Evolutionary conservation across 106 monocot genomes (phyloP), one percentile per base, ranked within the genome.

Genomic region (Phalaenopsis aphrodite): DNA sequence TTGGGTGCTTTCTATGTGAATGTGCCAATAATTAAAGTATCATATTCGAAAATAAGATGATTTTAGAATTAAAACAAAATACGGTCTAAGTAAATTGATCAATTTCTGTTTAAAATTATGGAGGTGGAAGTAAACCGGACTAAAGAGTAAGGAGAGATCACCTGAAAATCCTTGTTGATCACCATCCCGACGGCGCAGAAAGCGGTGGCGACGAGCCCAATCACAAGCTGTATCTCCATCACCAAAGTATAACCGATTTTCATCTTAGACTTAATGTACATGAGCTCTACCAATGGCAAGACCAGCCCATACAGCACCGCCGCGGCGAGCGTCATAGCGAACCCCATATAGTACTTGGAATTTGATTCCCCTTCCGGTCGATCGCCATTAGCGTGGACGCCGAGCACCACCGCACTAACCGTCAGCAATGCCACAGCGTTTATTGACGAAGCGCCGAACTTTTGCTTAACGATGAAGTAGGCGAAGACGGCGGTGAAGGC

Each of bases 161-260:
- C 85, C 75, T 85, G 85, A 75, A 85, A 85, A 15, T 85, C 82
- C 1, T 78, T 61, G 82, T 79, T 85, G 45, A 79, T 67, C 1
- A 69, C 0, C 86, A 86, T 86, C 42, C 82, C 86, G 1, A 86
- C 67, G 16, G 69, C 46, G 73, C 82, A 79, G 43, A 86, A 86
- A 2, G 64, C 72, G 2, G 85, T 85, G n/a, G 85, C 81, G 37
- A 48, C 68, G 15, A 56, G 15, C 1, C 73, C 78, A 19, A 85
- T 78, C 36, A 86, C 79, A 16, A 86, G 2, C 77, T 85, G 79
- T 42, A 78, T 77, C 57, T 85, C 79, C 45, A 73, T 57, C 15
- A 74, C 84, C 16, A 57, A 15, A 10, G 36, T 19, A 41, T 77
- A 78, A 7, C 52, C 48, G 30, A 24, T 58, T 11, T 17, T 77